Evolutionary conservation across 2,329 filamentous ascomycete species (phyloP).

Genomic region (Trichoderma guizhouense): DNA sequence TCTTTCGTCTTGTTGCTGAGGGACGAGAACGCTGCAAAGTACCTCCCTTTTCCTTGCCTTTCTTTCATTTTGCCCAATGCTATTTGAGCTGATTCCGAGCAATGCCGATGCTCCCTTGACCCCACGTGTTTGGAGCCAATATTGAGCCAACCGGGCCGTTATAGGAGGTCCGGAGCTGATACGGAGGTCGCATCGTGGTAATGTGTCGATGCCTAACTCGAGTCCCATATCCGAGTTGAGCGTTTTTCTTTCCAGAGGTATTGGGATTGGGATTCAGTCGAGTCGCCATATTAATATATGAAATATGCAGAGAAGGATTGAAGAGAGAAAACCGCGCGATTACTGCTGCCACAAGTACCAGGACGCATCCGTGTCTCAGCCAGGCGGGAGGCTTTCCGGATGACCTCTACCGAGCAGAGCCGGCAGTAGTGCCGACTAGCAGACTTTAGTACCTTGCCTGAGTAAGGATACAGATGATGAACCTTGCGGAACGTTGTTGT

Average conservation of each 20-base stretch:
- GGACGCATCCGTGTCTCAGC: neutral
- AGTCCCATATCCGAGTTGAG: neutral
- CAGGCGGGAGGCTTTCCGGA: neutral
- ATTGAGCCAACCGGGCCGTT: neutral
- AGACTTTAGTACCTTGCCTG: neutral
- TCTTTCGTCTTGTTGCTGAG: neutral
- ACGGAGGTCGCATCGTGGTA: neutral
- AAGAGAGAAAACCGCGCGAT: neutral
- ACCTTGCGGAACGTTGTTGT: neutral
- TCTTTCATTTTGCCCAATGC: neutral
- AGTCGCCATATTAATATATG: neutral
- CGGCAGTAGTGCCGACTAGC: conserved; percentile 14
- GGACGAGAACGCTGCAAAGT: neutral
- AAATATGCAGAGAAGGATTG: neutral
- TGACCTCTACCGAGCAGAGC: conserved; percentile 14
- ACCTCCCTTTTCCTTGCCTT: neutral
- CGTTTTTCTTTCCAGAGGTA: neutral
- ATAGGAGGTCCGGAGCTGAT: neutral
- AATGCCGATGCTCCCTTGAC: conserved; percentile 8
- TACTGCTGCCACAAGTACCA: neutral
- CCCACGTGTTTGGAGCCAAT: conserved; percentile 13
- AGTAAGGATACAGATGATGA: neutral
- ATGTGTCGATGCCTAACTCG: conserved; percentile 12
- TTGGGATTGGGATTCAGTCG: neutral
- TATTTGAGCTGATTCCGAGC: neutral